Evolutionary conservation across 495 filamentous ascomycete species (phyloP).

Genomic region (Cenococcum geophilum): DNA sequence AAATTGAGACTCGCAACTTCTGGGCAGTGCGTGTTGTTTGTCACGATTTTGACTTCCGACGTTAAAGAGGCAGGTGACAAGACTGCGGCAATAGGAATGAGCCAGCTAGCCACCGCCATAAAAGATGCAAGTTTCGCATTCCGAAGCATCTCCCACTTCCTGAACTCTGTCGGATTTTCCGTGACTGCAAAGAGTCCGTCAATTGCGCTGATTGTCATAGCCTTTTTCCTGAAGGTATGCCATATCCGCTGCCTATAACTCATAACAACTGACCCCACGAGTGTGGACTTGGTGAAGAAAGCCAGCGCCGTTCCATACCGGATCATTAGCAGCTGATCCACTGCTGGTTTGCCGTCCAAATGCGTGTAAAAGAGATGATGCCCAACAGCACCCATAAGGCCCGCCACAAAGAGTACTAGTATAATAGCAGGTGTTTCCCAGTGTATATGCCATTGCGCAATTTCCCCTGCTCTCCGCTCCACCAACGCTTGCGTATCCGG

Average conservation of each 20-base stretch:
- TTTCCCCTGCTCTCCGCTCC: constrained; percentile 21
- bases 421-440: constrained; percentile 39
- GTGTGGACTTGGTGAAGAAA: constrained; percentile 39
- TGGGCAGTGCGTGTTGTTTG: constrained; percentile 16
- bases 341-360: constrained; percentile 36
- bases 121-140: constrained; percentile 40
- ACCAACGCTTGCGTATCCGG: constrained; percentile 23
- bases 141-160: constrained; percentile 35
- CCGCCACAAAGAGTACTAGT: constrained; percentile 34
- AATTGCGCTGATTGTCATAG: constrained; percentile 37
- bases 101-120: constrained; percentile 39
- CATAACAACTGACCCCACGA: constrained; percentile 39
- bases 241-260: constrained; percentile 41
- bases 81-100: constrained; percentile 41
- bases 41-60: constrained; percentile 22
- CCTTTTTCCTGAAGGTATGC: constrained; percentile 38
- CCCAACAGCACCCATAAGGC: constrained; percentile 34
- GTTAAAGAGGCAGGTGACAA: constrained; percentile 40
- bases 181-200: constrained; percentile 39
- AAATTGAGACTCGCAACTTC: constrained; percentile 36
- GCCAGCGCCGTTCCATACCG: constrained; percentile 40
- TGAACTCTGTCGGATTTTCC: constrained; percentile 39
- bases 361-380: constrained; percentile 40
- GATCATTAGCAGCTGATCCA: constrained; percentile 37
- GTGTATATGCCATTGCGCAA: constrained; percentile 38